Base-by-base conservation (phyloP, 495 filamentous ascomycete species). In the Immersiella caudata region DNA sequence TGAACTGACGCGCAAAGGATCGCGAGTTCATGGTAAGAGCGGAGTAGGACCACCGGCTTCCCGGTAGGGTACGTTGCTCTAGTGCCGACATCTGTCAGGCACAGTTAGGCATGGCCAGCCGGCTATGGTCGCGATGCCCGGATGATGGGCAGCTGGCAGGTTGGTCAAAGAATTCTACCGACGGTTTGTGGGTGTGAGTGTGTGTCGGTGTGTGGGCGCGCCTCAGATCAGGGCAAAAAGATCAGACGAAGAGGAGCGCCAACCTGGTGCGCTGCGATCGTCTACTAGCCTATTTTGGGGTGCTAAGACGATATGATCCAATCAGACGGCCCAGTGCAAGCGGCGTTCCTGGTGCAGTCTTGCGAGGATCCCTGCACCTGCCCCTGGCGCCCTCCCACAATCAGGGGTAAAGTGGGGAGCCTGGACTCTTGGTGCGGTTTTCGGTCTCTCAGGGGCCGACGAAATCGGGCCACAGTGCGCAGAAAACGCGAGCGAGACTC, bases 391-490 rank as follows among this genome's bases (percentile, higher is more conserved):
- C 58, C 63, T 52, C 49, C 59, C 56, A 33, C 27, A 35, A 60
- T 60, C 68, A 70, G 68, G 68, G 68, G 68, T 70, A 70, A 70
- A 67, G 65, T 70, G 68, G 68, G 60, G 68, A 60, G 24, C 33
- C 57, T 33, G 57, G 49, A 21, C 24, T 33, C 61, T 63, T 33
- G 61, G 49, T 26, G 24, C 46, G 29, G 26, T 25, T 24, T 54
- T 12, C 50, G 61, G 61, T 22, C 29, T 22, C 51, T 65, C 63
- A 65, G 52, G 63, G 63, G 63, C 60, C 36, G 22, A 16, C 18
- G 35, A 24, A 49, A 50, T 24, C 8, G 60, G 12, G 33, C 22
- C 63, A 65, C 63, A 65, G 63, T 65, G 63, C 52, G 63, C 63
- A 18, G 24, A 14, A 40, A 21, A 65, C 29, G 20, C 16, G 26